These are phyloP conservation scores for Talaromyces sp. DNA, from an alignment of 2,329 filamentous ascomycete species.

Conservation along the genomic window DNA sequence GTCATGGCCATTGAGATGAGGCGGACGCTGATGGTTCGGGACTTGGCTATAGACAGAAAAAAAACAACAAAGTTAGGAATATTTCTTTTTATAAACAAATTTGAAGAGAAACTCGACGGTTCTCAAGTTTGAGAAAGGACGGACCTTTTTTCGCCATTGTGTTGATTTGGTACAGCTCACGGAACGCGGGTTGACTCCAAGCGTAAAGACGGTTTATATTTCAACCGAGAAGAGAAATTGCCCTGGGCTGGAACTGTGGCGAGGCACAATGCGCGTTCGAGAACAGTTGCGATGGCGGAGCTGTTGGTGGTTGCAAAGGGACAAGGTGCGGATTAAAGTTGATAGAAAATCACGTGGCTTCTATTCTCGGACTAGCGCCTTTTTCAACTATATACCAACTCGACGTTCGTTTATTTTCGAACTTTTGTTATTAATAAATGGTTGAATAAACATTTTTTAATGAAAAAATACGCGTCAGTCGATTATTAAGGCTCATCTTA, in stretches of 20 bases:
- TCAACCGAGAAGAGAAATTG: not conserved
- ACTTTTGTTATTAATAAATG: no score
- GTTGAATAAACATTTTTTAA: no score
- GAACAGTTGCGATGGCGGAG: not conserved
- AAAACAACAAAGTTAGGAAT: not conserved
- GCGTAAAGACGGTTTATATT: not conserved
- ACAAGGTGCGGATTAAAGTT: not conserved
- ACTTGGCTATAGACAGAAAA: conserved; percentile 60
- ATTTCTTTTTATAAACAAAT: not conserved
- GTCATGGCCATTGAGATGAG: conserved; percentile 98
- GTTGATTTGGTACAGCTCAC: not conserved
- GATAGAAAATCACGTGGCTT: not conserved
- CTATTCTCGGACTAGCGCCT: not conserved
- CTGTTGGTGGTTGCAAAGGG: not conserved
- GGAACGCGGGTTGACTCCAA: not conserved
- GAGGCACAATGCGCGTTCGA: not conserved
- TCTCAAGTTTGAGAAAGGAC: not conserved
- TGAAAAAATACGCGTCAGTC: no score
- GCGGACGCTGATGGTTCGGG: conserved; percentile 86
- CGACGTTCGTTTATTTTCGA: no score
- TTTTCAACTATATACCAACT: not conserved
- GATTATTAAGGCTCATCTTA: no score
- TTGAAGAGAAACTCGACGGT: not conserved
- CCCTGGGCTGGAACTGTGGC: not conserved
- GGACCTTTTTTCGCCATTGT: conserved; percentile 13